Base-by-base conservation (phyloP, 768 basidiomycete genomes). In the Dioszegia hungarica region DNA sequence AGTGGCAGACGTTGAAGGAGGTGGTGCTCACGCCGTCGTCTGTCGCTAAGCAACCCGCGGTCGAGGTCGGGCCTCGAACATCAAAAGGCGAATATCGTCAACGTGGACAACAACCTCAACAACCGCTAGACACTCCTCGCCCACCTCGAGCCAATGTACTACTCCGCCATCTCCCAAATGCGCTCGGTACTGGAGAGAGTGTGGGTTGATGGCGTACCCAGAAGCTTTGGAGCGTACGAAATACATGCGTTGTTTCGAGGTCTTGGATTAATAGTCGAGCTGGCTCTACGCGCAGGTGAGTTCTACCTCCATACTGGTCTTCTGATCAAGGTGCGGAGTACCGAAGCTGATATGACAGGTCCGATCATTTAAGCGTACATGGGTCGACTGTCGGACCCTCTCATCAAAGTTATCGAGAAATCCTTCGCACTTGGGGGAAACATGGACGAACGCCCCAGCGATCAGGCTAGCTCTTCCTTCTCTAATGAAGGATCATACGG, bases 201-300 rank as follows among this genome's bases (percentile, higher is more conserved):
- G 69, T 40, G 67, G 69, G 1, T 20, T 74, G 44, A 22, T 58
- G 22, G 61, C 64, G 40, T 69, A 74, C 53, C 62, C 71, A 0
- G 62, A 70, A 15, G 72, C 72, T 17, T 64, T 74, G 5, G 72
- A 74, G 41, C 67, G 67, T 2, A 20, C 69, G 24, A 44, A 64
- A 22, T 64, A 49, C 38, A 56, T 63, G 52, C 28, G 37, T 20
- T 57, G 36, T 3, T 51, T 44, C 15, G 56, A 49, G 6, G 61
- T 66, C 2, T 45, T 67, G n/a, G 52, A 59, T 10, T 67, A 64
- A 1, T 74, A 69, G 72, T 19, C 45, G 9, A 28, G 45, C 24
- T 49, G 46, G 39, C 46, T 74, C 8, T 69, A 57, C 39, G 22
- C 54, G 5, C 59, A 69, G 56, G 72, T 70, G 15, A 61, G 60